phyloP scores from a whole-genome alignment of 768 basidiomycete genomes.

The Boletales sp. region DNA sequence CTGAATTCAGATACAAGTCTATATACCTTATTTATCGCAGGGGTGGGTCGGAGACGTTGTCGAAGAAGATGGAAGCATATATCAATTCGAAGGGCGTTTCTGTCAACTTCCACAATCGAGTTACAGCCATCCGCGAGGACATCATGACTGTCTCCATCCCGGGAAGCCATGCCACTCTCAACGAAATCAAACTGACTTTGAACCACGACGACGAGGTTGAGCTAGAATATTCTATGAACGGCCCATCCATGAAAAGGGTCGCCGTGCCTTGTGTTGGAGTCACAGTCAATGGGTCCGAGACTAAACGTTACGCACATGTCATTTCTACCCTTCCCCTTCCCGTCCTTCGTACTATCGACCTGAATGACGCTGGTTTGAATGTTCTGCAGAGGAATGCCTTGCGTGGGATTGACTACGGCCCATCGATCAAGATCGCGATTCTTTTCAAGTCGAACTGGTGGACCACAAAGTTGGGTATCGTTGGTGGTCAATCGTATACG shows the following conservation, averaged over 20 bases:
- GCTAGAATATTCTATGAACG: not conserved
- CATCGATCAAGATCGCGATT: slow-evolving; percentile 41
- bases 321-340: slow-evolving; percentile 40
- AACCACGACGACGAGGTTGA: not conserved
- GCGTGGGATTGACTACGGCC: slow-evolving; percentile 35
- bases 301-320: slow-evolving; percentile 34
- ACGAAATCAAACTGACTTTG: not conserved
- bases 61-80: slow-evolving; percentile 22
- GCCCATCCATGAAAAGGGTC: not conserved
- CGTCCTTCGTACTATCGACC: slow-evolving; percentile 35
- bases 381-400: slow-evolving; percentile 35
- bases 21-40: slow-evolving; percentile 2
- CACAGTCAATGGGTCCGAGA: slow-evolving; percentile 2
- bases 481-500: slow-evolving; percentile 41
- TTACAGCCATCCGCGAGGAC: slow-evolving; percentile 16
- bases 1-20: not conserved
- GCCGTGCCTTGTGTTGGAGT: slow-evolving; percentile 4
- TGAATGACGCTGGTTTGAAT: slow-evolving; percentile 23
- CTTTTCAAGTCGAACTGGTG: slow-evolving; percentile 45
- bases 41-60: slow-evolving; percentile 23
- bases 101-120: slow-evolving; percentile 14
- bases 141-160: slow-evolving; percentile 6
- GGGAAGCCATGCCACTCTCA: too few species aligned
- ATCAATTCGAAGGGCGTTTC: not conserved
- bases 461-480: slow-evolving; percentile 30